These are phyloP conservation scores for Colletotrichum spinosum DNA, from an alignment of 2,329 filamentous ascomycete species.

Conservation along the genomic window DNA sequence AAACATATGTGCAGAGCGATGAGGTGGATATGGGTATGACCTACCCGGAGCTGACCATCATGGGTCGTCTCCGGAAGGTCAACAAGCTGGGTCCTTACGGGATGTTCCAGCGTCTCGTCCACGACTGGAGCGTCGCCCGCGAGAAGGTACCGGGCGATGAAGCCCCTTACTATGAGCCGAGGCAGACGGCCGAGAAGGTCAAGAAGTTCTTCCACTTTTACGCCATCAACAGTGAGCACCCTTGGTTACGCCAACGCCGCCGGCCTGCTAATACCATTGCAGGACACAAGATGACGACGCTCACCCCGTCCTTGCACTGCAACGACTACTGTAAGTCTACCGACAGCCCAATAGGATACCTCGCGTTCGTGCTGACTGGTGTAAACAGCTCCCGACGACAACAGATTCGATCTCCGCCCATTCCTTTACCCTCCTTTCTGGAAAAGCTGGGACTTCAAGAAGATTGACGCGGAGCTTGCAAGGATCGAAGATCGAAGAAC, in stretches of 20 bases:
- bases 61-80: slow-evolving; percentile 55
- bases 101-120: slow-evolving; percentile 59
- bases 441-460: slow-evolving; percentile 51
- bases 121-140: slow-evolving; percentile 56
- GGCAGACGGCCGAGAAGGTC: slow-evolving; percentile 54
- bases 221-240: slow-evolving; percentile 60
- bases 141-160: slow-evolving; percentile 43
- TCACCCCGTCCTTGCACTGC: slow-evolving; percentile 37
- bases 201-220: slow-evolving; percentile 65
- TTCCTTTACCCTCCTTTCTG: slow-evolving; percentile 48
- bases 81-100: slow-evolving; percentile 60
- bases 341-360: background rate
- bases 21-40: slow-evolving; percentile 66
- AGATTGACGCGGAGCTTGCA: slow-evolving; percentile 51
- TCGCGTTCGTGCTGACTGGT: background rate
- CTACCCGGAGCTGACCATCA: slow-evolving; percentile 56
- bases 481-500: slow-evolving; percentile 44
- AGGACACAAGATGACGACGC: slow-evolving; percentile 39
- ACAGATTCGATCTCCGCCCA: slow-evolving; percentile 43
- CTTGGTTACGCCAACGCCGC: background rate
- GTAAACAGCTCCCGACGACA: slow-evolving; percentile 42
- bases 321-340: slow-evolving; percentile 36
- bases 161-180: slow-evolving; percentile 47
- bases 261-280: background rate
- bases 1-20: slow-evolving; percentile 64